Base-by-base conservation (phyloP, 345 rosid species). In the Populus simonii region DNA sequence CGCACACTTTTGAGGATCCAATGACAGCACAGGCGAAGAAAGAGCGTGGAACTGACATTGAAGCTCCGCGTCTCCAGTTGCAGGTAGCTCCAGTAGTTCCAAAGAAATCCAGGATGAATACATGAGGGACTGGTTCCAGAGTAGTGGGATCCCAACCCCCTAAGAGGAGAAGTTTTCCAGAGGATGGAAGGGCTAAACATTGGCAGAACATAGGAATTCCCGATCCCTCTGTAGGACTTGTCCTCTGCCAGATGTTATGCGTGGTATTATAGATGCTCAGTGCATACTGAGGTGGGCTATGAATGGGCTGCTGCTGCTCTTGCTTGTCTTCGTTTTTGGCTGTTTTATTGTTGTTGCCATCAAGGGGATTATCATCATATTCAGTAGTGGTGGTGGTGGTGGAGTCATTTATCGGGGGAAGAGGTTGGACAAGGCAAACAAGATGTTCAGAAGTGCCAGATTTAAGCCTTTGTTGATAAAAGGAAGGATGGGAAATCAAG, bases 141-240 rank as follows among this genome's bases (percentile, higher is more conserved):
- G 90, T 87, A 47, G 10, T 36, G 25, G 89, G 87, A 74, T 90
- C 91, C 93, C 91, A 90, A 8, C 93, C 93, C 10, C 93, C 93
- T 61, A 90, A 72, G 7, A 90, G 77, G 1, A 88, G 55, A 12
- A 86, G 38, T 72, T 87, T 87, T 47, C 82, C 85, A 0, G 80
- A 31, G 18, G 84, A 77, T 18, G 81, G 84, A 47, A 88, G 27
- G 29, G 84, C 86, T 9, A 88, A 78, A 69, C 89, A 86, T 77
- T 88, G 91, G 73, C 90, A 87, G 81, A 90, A 90, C 82, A 90
- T 71, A 7, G 93, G 93, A 6, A 90, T 70, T 65, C 74, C 78
- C 0, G 63, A 57, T 57, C 62, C 62, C 62, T 74, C 83, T 27
- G 59, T 31, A 22, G 87, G 84, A 43, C 67, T 75, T 1, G 83